Base-by-base conservation (phyloP, 1,284 basidiomycete genomes). In the Mycena sp. region DNA sequence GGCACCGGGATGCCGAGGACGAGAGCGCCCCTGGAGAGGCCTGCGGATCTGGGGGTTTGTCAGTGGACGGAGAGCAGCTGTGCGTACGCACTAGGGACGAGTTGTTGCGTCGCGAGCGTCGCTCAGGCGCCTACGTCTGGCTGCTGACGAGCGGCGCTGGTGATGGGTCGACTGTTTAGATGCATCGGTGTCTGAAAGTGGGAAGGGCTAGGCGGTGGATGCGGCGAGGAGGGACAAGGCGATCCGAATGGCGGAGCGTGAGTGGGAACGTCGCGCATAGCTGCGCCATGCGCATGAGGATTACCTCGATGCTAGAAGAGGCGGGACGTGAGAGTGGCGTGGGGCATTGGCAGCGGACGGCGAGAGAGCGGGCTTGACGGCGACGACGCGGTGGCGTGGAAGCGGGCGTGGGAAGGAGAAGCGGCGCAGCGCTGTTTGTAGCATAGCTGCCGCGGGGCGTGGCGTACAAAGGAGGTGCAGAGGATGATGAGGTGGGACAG, bases 51-150 rank as follows among this genome's bases (percentile, higher is more conserved):
- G 49, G n/a, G n/a, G n/a, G n/a, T n/a, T n/a, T n/a, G n/a, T n/a
- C n/a, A n/a, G n/a, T n/a, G n/a, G n/a, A n/a, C n/a, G n/a, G n/a
- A n/a, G n/a, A n/a, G n/a, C n/a, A n/a, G n/a, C n/a, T n/a, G n/a
- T n/a, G n/a, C n/a, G n/a, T n/a, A n/a, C n/a, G 80, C 76, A 92
- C 89, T 84, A 85, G 61, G 89, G 90, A 67, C 90, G 81, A 63
- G 80, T 81, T 52, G 87, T 87, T 44, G 91, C 91, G 75, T 92
- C 90, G 55, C 89, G 81, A 37, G 90, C 91, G 74, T 93, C 91
- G 74, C 89, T 91, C 69, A 91, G 74, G 63, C 91, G 81, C 69
- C 90, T 83, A 72, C 85, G 85, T 14, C 85, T 80, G 76, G 89
- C 87, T 17, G 89, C 87, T 10, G 86, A 83, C 0, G 89, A 87